Base-by-base conservation (phyloP, 441 rosid genomes). In the Gossypium laxum region DNA sequence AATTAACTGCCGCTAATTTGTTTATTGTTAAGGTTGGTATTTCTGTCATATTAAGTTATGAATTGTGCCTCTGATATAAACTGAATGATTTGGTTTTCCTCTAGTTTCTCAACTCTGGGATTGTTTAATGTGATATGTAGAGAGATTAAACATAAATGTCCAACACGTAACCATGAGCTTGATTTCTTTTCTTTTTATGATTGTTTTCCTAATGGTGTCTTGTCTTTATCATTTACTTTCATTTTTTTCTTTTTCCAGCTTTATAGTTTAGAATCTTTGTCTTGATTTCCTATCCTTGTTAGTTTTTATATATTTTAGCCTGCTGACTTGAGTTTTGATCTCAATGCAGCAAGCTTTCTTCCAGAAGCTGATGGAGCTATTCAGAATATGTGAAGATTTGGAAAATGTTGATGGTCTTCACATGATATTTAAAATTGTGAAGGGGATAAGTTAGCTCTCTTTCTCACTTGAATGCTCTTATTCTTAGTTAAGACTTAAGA, bases 341-440 rank as follows among this genome's bases (percentile, higher is more conserved):
- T 61, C 74, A 73, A 73, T 83, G 85, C 92, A 95, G 98, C 90
- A 84, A 85, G 92, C 88, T 48, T 91, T 92, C 82, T 87, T 95
- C 79, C 85, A 82, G 74, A 91, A 91, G 85, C 83, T 95, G 80
- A 87, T 89, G 91, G 88, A 82, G 58, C 76, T 95, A 38, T 95
- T 95, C 74, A 88, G 84, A 80, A 84, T 91, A 32, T 92, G 98
- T 63, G 99, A 95, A 79, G 99, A 92, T 71, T 76, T 89, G 79
- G 91, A 91, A 70, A 90, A 89, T 72, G 80, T 84, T 71, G 98
- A 93, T 70, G 92, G 92, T 70, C 97, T 95, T 69, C 98, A 89
- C 81, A 84, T 92, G 96, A 91, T 92, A 76, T 95, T 82, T 80
- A 95, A 89, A 82, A 91, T 90, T 70, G 87, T 95, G 83, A 91